Evolutionary conservation across 805 yeast species (phyloP), one percentile per base, ranked within the genome.

Genomic region (Candida nitratophila): DNA sequence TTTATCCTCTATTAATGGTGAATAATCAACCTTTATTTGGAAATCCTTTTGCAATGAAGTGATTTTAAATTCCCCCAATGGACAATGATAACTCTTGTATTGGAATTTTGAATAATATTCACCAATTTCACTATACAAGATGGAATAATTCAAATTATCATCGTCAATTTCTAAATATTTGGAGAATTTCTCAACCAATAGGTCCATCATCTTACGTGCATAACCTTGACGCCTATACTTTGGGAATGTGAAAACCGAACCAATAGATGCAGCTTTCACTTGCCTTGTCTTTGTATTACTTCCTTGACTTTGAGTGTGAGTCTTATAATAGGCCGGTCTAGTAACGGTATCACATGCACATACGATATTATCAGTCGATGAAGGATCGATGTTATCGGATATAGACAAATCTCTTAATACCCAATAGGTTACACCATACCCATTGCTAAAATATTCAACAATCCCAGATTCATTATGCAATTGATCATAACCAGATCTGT

Each of bases 71-170:
- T 24, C 27, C 27, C 27, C 27, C 10, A 24, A 24, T 24, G 6
- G 6, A 24, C 27, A 24, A 24, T 24, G 27, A 37, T 48, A 49
- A 33, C 52, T 49, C 26, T 57, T 64, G 55, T 75, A 84, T 0
- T 90, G 95, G 50, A 82, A 77, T 49, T 69, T 65, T 32, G 69
- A 64, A 59, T 88, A 88, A 51, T 73, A 86, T 29, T 70, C 73
- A 15, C 85, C 91, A 19, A 85, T 77, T 40, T 82, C 93, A 48
- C 91, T 82, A 70, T 86, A 86, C 42, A 87, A 69, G 35, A 68
- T 66, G 32, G 71, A 59, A 29, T 68, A 59, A 24, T 59, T 59
- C 29, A 59, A 38, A 3, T 60, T 48, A 21, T 26, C n/a, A 45
- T 31, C 19, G 10, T 56, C 57, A 9, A 51, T 14, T 2, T 47